phyloP scores from a whole-genome alignment of 2,329 filamentous ascomycete species.

The Ramularia collo-cygni region DNA sequence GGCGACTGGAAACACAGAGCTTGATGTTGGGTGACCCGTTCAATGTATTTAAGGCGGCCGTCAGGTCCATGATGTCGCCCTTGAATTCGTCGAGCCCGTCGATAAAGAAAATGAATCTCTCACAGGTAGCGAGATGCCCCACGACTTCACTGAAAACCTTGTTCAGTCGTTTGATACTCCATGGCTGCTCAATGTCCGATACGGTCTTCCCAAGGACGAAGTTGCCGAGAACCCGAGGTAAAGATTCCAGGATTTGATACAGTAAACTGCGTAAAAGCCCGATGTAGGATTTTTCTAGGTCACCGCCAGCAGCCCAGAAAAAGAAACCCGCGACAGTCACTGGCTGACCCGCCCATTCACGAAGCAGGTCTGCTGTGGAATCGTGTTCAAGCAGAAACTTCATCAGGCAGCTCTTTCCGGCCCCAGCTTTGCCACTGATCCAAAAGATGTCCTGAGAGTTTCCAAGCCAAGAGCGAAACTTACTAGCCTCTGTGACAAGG shows the following conservation, averaged over 20 bases:
- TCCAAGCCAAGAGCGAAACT: too few relatives aligned
- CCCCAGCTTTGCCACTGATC: conserved; percentile 18
- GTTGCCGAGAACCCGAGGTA: conserved; percentile 1
- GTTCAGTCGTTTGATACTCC: too few relatives aligned
- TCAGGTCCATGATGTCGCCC: conserved; percentile 6
- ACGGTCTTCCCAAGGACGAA: too few relatives aligned
- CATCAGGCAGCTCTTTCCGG: conserved; percentile 16
- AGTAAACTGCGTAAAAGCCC: conserved; percentile 9
- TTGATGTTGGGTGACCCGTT: conserved; percentile 8
- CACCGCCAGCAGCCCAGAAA: conserved; percentile 11
- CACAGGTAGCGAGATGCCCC: background rate
- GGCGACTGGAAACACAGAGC: conserved; percentile 17
- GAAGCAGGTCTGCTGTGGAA: background rate
- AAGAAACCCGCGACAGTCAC: too few relatives aligned
- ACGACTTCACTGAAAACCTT: too few relatives aligned
- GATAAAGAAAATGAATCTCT: conserved; percentile 14
- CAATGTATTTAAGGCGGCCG: conserved; percentile 2
- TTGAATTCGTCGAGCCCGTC: conserved; percentile 15
- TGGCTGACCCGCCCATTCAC: conserved; percentile 4
- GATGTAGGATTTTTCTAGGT: conserved; percentile 7
- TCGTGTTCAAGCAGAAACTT: conserved; percentile 4
- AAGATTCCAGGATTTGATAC: conserved; percentile 5
- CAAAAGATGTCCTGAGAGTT: conserved; percentile 8
- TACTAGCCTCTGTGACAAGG: too few relatives aligned
- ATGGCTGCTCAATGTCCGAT: conserved; percentile 2